Evolutionary conservation across 257 asterid genomes (phyloP).

Genomic region (Ilex asprella): DNA sequence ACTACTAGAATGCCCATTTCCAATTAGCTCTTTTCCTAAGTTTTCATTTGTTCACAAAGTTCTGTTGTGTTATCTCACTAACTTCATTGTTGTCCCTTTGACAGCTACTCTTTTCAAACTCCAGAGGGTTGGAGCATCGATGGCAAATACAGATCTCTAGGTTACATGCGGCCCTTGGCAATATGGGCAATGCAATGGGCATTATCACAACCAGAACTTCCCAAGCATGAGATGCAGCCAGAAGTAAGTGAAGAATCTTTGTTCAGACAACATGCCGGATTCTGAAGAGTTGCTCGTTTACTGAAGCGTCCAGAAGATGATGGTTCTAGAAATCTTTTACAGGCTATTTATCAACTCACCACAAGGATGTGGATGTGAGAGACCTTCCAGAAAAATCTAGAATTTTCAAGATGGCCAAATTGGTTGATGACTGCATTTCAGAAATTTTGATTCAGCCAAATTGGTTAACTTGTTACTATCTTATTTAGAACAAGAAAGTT

Average conservation of each 20-base stretch:
- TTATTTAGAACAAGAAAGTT: too few relatives aligned
- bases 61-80: not conserved
- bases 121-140: constrained; percentile 84
- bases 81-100: not conserved
- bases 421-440: too few relatives aligned
- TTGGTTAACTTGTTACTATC: too few relatives aligned
- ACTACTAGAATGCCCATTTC: not conserved
- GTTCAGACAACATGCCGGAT: constrained; percentile 64
- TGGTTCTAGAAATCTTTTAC: constrained; percentile 60
- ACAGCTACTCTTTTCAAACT: constrained; percentile 82
- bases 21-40: not conserved
- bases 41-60: not conserved
- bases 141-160: constrained; percentile 66
- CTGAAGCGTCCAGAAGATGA: constrained; percentile 57
- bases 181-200: constrained; percentile 99
- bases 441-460: too few relatives aligned
- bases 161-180: constrained; percentile 89
- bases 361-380: constrained; percentile 50
- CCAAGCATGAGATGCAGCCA: constrained; percentile 35
- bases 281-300: constrained; percentile 67
- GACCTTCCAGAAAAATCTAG: not conserved
- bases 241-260: constrained; percentile 51
- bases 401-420: too few relatives aligned
- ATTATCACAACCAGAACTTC: constrained; percentile 36
- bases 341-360: constrained; percentile 68